Conservation (phyloP, 306 rosid species). For the Quercus wislizeni region DNA sequence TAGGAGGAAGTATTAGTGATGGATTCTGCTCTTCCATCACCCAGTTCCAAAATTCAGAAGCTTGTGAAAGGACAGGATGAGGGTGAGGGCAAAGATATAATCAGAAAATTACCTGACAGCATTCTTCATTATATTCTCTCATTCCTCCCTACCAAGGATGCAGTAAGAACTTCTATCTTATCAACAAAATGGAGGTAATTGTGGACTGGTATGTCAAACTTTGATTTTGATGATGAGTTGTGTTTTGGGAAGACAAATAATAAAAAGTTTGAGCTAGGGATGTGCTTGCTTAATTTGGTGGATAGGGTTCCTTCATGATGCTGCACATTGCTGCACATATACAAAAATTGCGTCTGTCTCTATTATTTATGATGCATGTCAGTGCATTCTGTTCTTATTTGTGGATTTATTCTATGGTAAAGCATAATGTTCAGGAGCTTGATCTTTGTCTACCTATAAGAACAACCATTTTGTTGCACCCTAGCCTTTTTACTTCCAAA, state of each 20-base stretch:
- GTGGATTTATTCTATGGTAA: background rate
- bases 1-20: background rate
- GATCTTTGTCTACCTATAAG: background rate
- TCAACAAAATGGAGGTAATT: conserved; percentile 19
- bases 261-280: background rate
- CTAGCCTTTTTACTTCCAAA: background rate
- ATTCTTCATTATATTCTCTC: conserved; percentile 20
- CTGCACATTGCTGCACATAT: background rate
- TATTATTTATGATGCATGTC: background rate
- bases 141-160: conserved; percentile 16
- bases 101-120: conserved; percentile 17
- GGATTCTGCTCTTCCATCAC: background rate
- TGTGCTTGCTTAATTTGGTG: background rate
- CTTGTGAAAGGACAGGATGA: background rate
- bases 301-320: background rate
- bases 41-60: conserved; percentile 4
- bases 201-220: conserved; percentile 8
- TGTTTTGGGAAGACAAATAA: background rate
- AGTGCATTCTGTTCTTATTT: background rate
- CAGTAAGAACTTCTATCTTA: conserved; percentile 6
- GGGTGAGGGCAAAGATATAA: background rate
- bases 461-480: background rate
- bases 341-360: background rate
- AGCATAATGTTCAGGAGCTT: conserved; percentile 12
- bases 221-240: background rate